phyloP scores from a whole-genome alignment of 352 stramenopile genomes.

The Thraustochytrium striatum region DNA sequence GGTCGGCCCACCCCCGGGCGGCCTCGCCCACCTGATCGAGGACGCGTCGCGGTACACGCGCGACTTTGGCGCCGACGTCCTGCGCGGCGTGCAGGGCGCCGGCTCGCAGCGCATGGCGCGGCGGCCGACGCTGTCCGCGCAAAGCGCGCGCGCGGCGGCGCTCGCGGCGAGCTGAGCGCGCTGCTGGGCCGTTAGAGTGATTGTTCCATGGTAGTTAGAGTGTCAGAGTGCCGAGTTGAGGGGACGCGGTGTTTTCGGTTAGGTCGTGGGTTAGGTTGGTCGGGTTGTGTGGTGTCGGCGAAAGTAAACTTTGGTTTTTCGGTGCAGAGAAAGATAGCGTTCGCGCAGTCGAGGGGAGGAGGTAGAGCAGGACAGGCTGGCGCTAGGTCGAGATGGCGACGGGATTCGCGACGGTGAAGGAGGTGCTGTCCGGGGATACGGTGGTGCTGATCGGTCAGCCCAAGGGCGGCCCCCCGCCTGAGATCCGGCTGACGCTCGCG shows the following conservation, averaged over 20 bases:
- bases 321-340: no score
- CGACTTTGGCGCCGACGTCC: slow-evolving; percentile 23
- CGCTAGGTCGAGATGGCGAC: slow-evolving; percentile 10
- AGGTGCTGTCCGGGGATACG: slow-evolving; percentile 94
- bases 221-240: no score
- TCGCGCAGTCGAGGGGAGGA: no score
- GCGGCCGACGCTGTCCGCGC: no score
- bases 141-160: no score
- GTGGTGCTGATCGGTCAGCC: slow-evolving; percentile 86
- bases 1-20: slow-evolving; percentile 7
- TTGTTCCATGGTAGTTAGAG: no score
- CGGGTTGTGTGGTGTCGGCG: no score
- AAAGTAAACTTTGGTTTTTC: no score
- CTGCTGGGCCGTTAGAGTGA: background rate
- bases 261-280: no score
- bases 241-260: no score
- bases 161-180: no score
- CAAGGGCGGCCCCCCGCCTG: slow-evolving; percentile 74
- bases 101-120: background rate
- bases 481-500: slow-evolving; percentile 92
- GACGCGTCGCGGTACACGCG: slow-evolving; percentile 10
- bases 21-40: slow-evolving; percentile 32
- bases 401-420: slow-evolving; percentile 74
- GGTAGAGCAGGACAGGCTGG: background rate
- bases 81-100: slow-evolving; percentile 12